Evolutionary conservation across 257 asterid genomes (phyloP), one percentile per base, ranked within the genome.

Genomic region (Nicotiana tomentosiformis): DNA sequence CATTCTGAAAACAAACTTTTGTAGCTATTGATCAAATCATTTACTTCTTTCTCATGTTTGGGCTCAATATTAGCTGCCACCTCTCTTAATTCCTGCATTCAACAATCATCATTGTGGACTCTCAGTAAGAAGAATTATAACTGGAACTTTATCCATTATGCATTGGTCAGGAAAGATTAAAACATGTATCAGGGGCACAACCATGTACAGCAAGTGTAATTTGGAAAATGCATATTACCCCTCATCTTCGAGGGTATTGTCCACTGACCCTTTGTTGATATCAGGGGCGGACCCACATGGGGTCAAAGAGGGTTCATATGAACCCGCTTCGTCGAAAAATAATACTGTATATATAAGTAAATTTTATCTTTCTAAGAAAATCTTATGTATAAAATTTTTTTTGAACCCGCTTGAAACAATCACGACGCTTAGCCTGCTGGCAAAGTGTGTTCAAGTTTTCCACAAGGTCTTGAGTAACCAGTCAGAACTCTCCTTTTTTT

Each of bases 31-130:
- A 88, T 84, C 89, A 93, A 85, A 78, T 84, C 87, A 29, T 68
- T 84, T 79, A 92, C 91, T 89, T 96, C 98, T 88, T 88, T 92
- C 76, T 91, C 94, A 82, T 94, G 98, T 85, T 94, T 96, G 43
- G 92, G 93, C 89, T 90, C 96, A 64, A 91, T 84, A 57, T 90
- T 93, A 77, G 91, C 89, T 82, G 85, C 87, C 20, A 94, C 95
- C 14, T 89, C 94, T 88, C 98, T 89, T 29, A 93, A 88, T 89
- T 89, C 98, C 97, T 96, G 90, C 88, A 84, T 76, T 20, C 46
- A 58, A 53, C 68, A 72, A 74, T 11, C 2, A 12, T 26, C 30
- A 37, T 49, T 74, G 51, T 74, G 43, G 43, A 74, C 51, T 43
- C 51, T 43, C 51, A 43, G 51, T 43, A 2, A 9, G 12, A 43